Conservation (phyloP, 2,329 filamentous ascomycete species). For the Diaporthe helianthi region DNA sequence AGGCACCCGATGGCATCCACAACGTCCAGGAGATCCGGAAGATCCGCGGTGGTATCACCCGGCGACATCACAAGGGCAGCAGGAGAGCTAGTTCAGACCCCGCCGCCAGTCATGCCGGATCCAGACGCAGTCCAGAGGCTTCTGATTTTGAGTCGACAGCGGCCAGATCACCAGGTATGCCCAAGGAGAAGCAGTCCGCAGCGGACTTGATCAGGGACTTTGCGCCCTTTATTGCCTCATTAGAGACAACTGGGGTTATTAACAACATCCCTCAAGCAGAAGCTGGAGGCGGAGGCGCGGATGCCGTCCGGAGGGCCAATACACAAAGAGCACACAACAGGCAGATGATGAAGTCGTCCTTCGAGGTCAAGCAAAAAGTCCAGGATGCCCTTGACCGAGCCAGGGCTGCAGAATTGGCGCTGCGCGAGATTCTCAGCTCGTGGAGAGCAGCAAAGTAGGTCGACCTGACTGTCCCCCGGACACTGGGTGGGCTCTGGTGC, state of each 20-base stretch:
- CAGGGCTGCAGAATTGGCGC: conserved; percentile 81
- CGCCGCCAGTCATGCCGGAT: conserved; percentile 55
- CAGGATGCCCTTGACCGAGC: conserved; percentile 80
- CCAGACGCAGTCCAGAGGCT: conserved; percentile 48
- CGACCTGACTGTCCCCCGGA: background rate
- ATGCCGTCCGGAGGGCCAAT: conserved; percentile 45
- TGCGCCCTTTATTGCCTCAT: conserved; percentile 64
- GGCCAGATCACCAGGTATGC: conserved; percentile 46
- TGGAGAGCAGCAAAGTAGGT: conserved; percentile 82
- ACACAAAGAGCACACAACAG: conserved; percentile 55
- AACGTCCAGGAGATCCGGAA: conserved; percentile 88
- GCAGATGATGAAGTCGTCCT: conserved; percentile 63
- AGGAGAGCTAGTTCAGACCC: conserved; percentile 70
- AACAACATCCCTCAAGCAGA: conserved; percentile 70
- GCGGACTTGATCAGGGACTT: conserved; percentile 61
- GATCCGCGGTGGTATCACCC: conserved; percentile 83
- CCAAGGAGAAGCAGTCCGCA: conserved; percentile 51
- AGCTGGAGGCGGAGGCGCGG: conserved; percentile 41
- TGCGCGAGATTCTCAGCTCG: conserved; percentile 82
- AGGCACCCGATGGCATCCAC: conserved; percentile 84
- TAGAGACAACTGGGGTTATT: conserved; percentile 81
- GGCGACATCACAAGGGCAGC: conserved; percentile 78
- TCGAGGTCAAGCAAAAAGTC: conserved; percentile 69
- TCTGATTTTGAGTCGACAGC: conserved; percentile 49
- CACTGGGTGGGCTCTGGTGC: background rate